A percentile compares a stretch with the other conserved stretches of the same genome.
These are phyloP conservation scores for Pyrenopolyporus hunteri DNA, from an alignment of 495 filamentous ascomycete species.

Conservation along the genomic window DNA sequence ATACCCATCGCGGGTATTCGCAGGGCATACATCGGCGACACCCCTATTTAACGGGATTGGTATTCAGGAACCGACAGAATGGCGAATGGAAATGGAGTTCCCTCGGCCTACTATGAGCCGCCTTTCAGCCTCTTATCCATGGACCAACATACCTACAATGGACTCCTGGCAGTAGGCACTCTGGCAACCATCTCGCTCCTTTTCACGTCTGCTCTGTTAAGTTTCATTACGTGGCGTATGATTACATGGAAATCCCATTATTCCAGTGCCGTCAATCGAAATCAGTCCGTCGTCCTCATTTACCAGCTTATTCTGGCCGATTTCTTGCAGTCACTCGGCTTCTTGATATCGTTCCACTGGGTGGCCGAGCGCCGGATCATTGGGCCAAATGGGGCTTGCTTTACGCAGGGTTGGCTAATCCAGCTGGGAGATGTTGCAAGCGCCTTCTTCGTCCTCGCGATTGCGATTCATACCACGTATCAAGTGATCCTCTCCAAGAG, in stretches of 20 bases:
- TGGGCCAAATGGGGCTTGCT: conserved; percentile 59
- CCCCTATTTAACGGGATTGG: neutral
- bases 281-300: conserved; percentile 69
- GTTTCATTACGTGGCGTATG: conserved; percentile 59
- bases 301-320: conserved; percentile 70
- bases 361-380: conserved; percentile 54
- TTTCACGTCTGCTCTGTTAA: conserved; percentile 50
- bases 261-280: conserved; percentile 54
- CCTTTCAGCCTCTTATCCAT: conserved; percentile 28
- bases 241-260: conserved; percentile 59
- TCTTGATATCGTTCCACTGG: conserved; percentile 66
- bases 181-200: conserved; percentile 57
- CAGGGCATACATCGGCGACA: neutral
- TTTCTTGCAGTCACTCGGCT: conserved; percentile 64
- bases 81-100: conserved; percentile 17
- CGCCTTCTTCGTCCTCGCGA: conserved; percentile 66
- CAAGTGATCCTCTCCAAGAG: conserved; percentile 57
- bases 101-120: conserved; percentile 16
- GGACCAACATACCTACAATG: conserved; percentile 1
- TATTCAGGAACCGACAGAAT: conserved; percentile 3
- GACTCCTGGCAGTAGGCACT: conserved; percentile 52
- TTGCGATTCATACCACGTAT: conserved; percentile 65
- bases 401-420: conserved; percentile 66
- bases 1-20: neutral
- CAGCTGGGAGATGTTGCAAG: conserved; percentile 66